Conservation (phyloP, 192 early-diverging fungal species). For the Coemansia sp. region DNA sequence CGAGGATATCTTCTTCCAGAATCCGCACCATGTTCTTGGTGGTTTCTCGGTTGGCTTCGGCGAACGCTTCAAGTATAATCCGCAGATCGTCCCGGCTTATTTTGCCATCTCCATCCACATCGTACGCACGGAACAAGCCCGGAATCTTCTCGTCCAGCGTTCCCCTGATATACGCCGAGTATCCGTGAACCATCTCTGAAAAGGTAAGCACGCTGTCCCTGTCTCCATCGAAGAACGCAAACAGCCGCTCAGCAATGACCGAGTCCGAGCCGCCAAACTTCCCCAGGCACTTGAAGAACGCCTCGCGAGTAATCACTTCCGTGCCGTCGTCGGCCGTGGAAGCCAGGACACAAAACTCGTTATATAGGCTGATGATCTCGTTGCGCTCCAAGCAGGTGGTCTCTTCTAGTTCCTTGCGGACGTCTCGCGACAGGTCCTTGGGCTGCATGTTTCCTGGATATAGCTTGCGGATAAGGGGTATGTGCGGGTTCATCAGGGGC, state of each 20-base stretch:
- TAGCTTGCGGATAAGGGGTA: slow-evolving; percentile 67
- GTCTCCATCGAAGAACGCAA: slow-evolving; percentile 87
- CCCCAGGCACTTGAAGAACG: slow-evolving; percentile 85
- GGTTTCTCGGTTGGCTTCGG: slow-evolving; percentile 84
- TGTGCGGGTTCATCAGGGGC: slow-evolving; percentile 77
- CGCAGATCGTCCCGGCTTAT: slow-evolving; percentile 83
- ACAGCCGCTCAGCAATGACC: slow-evolving; percentile 83
- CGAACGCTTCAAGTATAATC: slow-evolving; percentile 89
- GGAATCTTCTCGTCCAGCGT: slow-evolving; percentile 76
- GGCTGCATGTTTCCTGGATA: slow-evolving; percentile 66
- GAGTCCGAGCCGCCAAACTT: slow-evolving; percentile 79
- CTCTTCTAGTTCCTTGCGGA: slow-evolving; percentile 11
- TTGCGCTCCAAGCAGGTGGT: slow-evolving; percentile 61
- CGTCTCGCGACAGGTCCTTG: slow-evolving; percentile 15
- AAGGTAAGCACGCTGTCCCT: slow-evolving; percentile 74
- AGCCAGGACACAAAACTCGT: slow-evolving; percentile 80
- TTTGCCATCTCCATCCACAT: slow-evolving; percentile 80
- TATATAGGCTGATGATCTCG: slow-evolving; percentile 85
- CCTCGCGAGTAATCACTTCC: slow-evolving; percentile 72
- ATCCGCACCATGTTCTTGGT: slow-evolving; percentile 85
- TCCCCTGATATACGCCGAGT: slow-evolving; percentile 81
- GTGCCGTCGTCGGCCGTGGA: slow-evolving; percentile 52
- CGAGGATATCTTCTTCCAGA: slow-evolving; percentile 86
- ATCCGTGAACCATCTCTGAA: slow-evolving; percentile 76
- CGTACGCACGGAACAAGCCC: slow-evolving; percentile 90